Base-by-base conservation (phyloP, 2,329 filamentous ascomycete genomes). In the Fusarium ambrosium region DNA sequence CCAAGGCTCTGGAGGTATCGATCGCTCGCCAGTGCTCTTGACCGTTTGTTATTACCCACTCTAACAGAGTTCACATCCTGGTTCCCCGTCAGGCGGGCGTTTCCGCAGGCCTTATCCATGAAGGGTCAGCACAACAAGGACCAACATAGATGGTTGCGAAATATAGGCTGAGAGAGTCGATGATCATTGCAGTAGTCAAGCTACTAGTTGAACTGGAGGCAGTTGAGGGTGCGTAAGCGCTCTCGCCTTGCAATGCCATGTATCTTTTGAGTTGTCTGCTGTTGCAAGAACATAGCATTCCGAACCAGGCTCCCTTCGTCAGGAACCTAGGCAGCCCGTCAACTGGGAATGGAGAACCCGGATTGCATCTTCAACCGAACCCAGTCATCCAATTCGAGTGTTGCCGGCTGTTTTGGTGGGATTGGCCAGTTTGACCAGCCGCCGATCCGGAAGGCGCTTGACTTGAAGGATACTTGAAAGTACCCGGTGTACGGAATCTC, bases 71-170 rank as follows among this genome's bases (percentile, higher is more conserved):
- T 43, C n/a, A 29, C 43, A 70, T 43, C 59, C 62, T 63, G 41
- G 69, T 63, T 56, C 66, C 62, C 41, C 24, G 59, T 58, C 36
- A 34, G 27, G 64, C 66, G 67, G 68, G 67, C 55, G 55, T 69
- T 75, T 68, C 66, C 65, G 64, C 39, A 70, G n/a, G 53, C 39
- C 65, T 41, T 60, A 59, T 65, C 65, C 66, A 62, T 62, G 62
- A 56, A 53, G 37, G 64, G 59, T 43, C 56, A 59, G 27, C 34
- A 58, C 45, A 67, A 62, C 59, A 58, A 48, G 63, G 53, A 22
- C 51, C 62, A 68, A 65, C 59, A 34, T 37, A 53, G 32, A 62
- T 11, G 11, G 62, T 43, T 56, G 48, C 22, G 36, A 41, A 48
- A 37, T 9, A 37, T 18, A 59, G 55, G 55, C 55, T 37, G 22